Evolutionary conservation across 257 asterid species (phyloP).

Genomic region (Solanum neorickii): DNA sequence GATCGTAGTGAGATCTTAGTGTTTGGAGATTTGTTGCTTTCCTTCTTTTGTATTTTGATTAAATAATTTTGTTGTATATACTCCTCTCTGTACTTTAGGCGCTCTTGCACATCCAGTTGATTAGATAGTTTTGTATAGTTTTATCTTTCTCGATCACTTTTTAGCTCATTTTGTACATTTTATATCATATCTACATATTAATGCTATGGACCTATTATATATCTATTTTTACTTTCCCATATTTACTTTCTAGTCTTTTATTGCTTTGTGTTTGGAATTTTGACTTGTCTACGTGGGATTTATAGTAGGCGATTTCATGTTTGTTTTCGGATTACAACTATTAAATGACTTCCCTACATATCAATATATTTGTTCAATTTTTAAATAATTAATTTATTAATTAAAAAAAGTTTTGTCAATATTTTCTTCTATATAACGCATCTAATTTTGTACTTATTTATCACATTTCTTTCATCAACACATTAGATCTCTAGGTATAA

Average conservation of each 20-base stretch:
- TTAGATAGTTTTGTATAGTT: background rate
- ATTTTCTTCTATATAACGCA: background rate
- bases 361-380: background rate
- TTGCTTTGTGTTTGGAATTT: background rate
- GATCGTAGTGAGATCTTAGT: background rate
- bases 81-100: background rate
- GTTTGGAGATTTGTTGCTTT: background rate
- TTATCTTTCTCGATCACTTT: background rate
- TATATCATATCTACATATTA: background rate
- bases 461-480: background rate
- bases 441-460: background rate
- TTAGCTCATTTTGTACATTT: background rate
- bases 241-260: background rate
- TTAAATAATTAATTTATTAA: background rate
- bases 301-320: background rate
- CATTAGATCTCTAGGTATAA: background rate
- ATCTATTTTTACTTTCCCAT: background rate
- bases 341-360: background rate
- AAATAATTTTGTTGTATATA: background rate
- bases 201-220: background rate
- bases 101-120: background rate
- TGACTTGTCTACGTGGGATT: background rate
- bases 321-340: background rate
- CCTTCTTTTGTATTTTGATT: background rate
- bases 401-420: background rate